These are phyloP conservation scores for Sphagnum tenellum DNA, from an alignment of 225 moss, liverwort and hornwort genomes.

Conservation along the genomic window DNA sequence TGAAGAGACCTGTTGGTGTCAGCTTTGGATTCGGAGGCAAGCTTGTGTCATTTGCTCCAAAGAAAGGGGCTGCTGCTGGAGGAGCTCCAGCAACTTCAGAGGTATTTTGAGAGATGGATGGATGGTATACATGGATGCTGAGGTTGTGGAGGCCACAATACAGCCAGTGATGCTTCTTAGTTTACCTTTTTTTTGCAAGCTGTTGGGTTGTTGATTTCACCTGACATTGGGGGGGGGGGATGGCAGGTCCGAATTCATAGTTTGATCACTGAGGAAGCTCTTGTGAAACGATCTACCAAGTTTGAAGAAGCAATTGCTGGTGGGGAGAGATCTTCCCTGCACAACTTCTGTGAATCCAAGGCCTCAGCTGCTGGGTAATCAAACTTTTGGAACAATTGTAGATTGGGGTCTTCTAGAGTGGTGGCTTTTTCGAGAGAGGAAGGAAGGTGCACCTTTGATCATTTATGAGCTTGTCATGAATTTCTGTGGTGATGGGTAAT, in stretches of 20 bases:
- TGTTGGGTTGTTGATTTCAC: no score
- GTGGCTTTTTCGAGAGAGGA: no score
- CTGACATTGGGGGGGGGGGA: background rate
- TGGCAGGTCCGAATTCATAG: slow-evolving; percentile 65
- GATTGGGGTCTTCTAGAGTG: no score
- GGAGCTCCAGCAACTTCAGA: slow-evolving; percentile 25
- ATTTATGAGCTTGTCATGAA: no score
- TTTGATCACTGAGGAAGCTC: slow-evolving; percentile 80
- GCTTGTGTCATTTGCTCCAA: slow-evolving; percentile 60
- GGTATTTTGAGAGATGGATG: slow-evolving; percentile 19
- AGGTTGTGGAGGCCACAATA: no score
- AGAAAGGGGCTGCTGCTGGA: slow-evolving; percentile 36
- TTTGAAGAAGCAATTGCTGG: slow-evolving; percentile 88
- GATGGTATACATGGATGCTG: no score
- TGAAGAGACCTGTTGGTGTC: slow-evolving; percentile 85
- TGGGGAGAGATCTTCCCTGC: slow-evolving; percentile 69
- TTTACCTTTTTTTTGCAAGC: no score
- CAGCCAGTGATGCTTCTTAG: no score
- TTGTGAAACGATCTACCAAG: slow-evolving; percentile 76
- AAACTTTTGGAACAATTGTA: background rate
- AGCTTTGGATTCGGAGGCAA: slow-evolving; percentile 98
- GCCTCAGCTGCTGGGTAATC: slow-evolving; percentile 51
- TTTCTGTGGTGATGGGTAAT: no score
- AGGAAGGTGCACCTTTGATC: no score
- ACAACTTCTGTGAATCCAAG: slow-evolving; percentile 70